phyloP scores from a whole-genome alignment of 495 filamentous ascomycete genomes.

The Penicillium daleae region DNA sequence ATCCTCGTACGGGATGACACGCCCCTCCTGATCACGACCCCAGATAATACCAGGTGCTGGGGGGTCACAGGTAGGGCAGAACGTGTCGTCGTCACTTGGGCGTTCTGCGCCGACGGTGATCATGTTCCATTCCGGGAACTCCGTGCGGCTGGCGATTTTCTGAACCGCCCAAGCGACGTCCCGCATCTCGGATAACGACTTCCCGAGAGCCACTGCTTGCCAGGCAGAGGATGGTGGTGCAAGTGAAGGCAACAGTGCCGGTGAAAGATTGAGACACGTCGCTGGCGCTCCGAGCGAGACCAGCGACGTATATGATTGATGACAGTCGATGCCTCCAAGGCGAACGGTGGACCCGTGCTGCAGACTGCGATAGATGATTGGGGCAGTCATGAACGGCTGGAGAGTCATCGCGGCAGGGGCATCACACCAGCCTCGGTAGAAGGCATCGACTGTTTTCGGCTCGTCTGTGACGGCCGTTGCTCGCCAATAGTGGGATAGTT shows the following conservation, averaged over 20 bases:
- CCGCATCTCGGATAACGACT: conserved; percentile 27
- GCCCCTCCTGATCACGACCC: conserved; percentile 29
- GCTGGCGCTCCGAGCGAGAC: conserved; percentile 26
- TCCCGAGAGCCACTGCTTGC: conserved; percentile 28
- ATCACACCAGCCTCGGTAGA: conserved; percentile 31
- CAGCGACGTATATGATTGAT: conserved; percentile 33
- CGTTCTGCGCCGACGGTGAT: conserved; percentile 5
- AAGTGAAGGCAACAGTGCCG: not conserved
- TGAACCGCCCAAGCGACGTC: conserved; percentile 39
- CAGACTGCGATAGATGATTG: conserved; percentile 21
- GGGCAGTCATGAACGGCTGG: conserved; percentile 6
- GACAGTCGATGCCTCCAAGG: conserved; percentile 26
- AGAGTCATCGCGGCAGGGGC: conserved; percentile 15
- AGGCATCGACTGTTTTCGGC: conserved; percentile 24
- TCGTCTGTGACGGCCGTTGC: conserved; percentile 16
- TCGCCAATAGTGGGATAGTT: conserved; percentile 41
- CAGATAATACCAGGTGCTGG: conserved; percentile 44
- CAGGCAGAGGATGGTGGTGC: conserved; percentile 14
- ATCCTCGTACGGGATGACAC: conserved; percentile 50
- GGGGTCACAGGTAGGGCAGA: conserved; percentile 50
- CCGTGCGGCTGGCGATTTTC: conserved; percentile 23
- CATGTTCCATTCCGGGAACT: conserved; percentile 33
- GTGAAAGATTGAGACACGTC: conserved; percentile 14
- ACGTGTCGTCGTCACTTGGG: not conserved
- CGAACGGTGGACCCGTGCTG: conserved; percentile 14